Conservation (phyloP, 169 alveolate genomes). For the Eimeria brunetti region DNA sequence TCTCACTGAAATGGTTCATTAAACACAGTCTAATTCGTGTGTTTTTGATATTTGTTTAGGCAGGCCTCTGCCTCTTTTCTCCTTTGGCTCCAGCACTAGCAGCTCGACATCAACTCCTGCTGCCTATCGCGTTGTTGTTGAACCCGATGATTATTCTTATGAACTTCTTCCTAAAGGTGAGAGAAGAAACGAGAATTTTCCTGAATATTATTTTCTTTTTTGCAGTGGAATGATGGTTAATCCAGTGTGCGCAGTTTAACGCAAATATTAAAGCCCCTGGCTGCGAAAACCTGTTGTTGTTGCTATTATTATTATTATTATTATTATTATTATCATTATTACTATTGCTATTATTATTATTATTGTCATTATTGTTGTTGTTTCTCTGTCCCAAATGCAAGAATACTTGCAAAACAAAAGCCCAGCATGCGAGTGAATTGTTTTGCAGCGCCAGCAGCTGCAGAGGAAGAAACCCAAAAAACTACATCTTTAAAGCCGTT, state of each 20-base stretch:
- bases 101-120: conserved; percentile 3
- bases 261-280: background rate
- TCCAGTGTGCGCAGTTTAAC: background rate
- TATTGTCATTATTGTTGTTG: too few species aligned
- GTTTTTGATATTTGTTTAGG: background rate
- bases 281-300: background rate
- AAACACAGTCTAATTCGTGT: background rate
- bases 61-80: conserved; percentile 3
- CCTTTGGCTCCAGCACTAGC: background rate
- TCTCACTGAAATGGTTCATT: background rate
- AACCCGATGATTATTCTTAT: background rate
- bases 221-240: background rate
- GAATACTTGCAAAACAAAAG: too few species aligned
- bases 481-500: background rate
- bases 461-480: background rate
- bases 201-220: background rate
- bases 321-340: background rate
- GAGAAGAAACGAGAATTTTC: background rate
- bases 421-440: background rate
- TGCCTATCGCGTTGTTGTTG: background rate
- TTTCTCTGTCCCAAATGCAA: too few species aligned
- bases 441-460: background rate
- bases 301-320: background rate
- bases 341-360: background rate
- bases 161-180: conserved; percentile 41